A percentile compares a stretch with the other conserved stretches of the same genome.
Evolutionary conservation across 345 rosid species (phyloP).

Genomic region (Erysimum cheiranthoides): DNA sequence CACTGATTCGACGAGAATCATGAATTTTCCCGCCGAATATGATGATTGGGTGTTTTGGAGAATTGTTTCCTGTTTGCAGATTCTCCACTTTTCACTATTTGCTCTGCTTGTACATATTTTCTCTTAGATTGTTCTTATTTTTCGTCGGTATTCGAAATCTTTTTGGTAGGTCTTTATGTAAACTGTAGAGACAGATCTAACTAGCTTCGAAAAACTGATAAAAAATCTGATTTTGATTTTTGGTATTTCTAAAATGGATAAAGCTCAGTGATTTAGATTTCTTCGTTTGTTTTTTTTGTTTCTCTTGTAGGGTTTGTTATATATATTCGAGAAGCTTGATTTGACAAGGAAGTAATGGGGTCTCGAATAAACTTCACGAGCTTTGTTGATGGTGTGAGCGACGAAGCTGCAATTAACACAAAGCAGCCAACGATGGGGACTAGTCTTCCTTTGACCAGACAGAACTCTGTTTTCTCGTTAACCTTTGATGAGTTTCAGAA

Average conservation of each 20-base stretch:
- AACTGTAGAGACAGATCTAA: background rate
- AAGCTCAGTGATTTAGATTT: conserved; percentile 8
- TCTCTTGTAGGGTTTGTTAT: background rate
- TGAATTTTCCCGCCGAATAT: conserved; percentile 33
- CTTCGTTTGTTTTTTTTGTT: background rate
- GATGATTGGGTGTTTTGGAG: conserved; percentile 34
- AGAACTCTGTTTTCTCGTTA: conserved; percentile 77
- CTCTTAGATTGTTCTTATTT: background rate
- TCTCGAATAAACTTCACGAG: conserved; percentile 63
- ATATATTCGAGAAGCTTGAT: background rate
- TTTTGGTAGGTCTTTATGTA: conserved; percentile 8
- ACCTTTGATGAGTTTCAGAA: conserved; percentile 93
- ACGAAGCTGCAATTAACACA: conserved; percentile 43
- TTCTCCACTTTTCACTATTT: background rate
- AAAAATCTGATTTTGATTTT: conserved; percentile 9
- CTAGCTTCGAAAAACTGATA: background rate
- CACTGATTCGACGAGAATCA: conserved; percentile 33
- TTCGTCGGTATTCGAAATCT: background rate
- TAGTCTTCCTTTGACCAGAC: conserved; percentile 55
- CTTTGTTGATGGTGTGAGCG: conserved; percentile 53
- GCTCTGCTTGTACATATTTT: conserved; percentile 5
- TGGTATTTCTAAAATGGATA: background rate
- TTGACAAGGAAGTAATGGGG: conserved; percentile 32
- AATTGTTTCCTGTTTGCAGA: conserved; percentile 5
- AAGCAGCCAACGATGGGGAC: conserved; percentile 52